Percentiles rank a stretch among this genome's conserved stretches.
Conservation (phyloP, 306 rosid genomes). For the Lupinus albus region DNA sequence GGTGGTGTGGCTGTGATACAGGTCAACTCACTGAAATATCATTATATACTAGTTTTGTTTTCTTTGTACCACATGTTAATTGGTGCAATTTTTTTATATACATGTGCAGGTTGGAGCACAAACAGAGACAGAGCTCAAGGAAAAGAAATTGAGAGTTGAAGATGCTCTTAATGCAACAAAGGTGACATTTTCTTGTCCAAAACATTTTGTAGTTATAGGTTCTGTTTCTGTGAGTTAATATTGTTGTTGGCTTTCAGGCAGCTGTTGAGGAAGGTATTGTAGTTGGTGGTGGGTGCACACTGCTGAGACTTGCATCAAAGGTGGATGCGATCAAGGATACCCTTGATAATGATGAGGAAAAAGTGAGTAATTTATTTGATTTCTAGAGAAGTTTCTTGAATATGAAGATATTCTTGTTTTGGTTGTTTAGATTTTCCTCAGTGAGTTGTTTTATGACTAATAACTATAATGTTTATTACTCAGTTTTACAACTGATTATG, state of each 20-base stretch:
- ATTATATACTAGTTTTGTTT: background rate
- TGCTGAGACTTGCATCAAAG: slow-evolving; percentile 91
- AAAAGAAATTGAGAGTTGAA: slow-evolving; percentile 95
- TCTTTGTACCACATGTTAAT: background rate
- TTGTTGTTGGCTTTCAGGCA: slow-evolving; percentile 58
- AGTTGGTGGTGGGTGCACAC: slow-evolving; percentile 98
- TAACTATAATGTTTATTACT: background rate
- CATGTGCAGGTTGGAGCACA: slow-evolving; percentile 93
- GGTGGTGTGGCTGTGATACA: slow-evolving; percentile 99
- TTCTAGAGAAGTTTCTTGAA: background rate
- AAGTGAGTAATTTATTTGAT: slow-evolving; percentile 51
- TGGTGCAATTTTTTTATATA: background rate
- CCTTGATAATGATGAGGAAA: slow-evolving; percentile 90
- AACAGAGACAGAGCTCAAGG: slow-evolving; percentile 99
- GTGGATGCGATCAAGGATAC: slow-evolving; percentile 81
- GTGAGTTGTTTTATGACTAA: background rate
- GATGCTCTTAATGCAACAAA: slow-evolving; percentile 99
- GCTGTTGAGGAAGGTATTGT: slow-evolving; percentile 99
- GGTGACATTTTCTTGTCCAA: slow-evolving; percentile 48
- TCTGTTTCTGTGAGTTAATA: slow-evolving; percentile 16
- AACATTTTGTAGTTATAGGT: background rate
- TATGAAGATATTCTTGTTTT: background rate
- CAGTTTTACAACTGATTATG: background rate
- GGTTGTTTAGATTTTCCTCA: slow-evolving; percentile 8
- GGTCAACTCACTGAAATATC: slow-evolving; percentile 44